These are phyloP conservation scores for Neopestalotiopsis sp. DNA, from an alignment of 2,329 filamentous ascomycete species.

Conservation along the genomic window DNA sequence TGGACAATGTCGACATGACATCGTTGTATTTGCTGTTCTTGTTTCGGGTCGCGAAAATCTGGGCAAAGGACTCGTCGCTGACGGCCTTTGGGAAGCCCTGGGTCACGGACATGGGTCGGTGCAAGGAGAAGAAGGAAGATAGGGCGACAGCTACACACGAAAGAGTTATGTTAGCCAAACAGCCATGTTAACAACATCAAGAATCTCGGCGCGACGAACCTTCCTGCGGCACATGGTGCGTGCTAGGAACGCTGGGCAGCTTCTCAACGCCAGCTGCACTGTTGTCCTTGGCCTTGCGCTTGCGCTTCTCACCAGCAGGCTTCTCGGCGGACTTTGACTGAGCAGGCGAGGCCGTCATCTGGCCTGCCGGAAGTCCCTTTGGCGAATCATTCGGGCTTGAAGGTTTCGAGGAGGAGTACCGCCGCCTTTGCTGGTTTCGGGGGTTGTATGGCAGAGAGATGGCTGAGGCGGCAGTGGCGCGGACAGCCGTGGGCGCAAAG, in stretches of 20 bases:
- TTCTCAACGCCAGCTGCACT: constrained; percentile 56
- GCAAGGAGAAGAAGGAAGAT: constrained; percentile 93
- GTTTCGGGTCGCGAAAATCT: constrained; percentile 74
- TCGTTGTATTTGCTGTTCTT: constrained; percentile 59
- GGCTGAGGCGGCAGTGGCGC: constrained; percentile 40
- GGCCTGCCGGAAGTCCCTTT: constrained; percentile 54
- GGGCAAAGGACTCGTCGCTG: constrained; percentile 77
- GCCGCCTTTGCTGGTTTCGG: constrained; percentile 52
- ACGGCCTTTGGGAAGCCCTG: constrained; percentile 78
- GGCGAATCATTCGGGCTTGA: constrained; percentile 64
- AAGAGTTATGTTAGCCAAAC: constrained; percentile 24
- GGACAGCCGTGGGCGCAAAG: constrained; percentile 47
- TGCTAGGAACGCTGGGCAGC: constrained; percentile 77
- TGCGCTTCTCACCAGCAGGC: constrained; percentile 59
- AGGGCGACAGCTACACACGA: constrained; percentile 74
- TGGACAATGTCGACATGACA: constrained; percentile 71
- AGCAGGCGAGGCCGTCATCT: constrained; percentile 53
- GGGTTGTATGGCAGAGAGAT: constrained; percentile 43
- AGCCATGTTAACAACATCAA: constrained; percentile 16
- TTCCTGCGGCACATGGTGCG: constrained; percentile 72
- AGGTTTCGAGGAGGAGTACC: constrained; percentile 68
- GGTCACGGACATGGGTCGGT: constrained; percentile 90
- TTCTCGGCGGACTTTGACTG: constrained; percentile 45
- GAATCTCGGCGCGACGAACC: constrained; percentile 49
- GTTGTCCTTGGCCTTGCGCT: constrained; percentile 62